A percentile compares a stretch with the other conserved stretches of the same genome.
These are phyloP conservation scores for Paraglomus occultum DNA, from an alignment of 192 early-diverging fungal species.

Conservation along the genomic window DNA sequence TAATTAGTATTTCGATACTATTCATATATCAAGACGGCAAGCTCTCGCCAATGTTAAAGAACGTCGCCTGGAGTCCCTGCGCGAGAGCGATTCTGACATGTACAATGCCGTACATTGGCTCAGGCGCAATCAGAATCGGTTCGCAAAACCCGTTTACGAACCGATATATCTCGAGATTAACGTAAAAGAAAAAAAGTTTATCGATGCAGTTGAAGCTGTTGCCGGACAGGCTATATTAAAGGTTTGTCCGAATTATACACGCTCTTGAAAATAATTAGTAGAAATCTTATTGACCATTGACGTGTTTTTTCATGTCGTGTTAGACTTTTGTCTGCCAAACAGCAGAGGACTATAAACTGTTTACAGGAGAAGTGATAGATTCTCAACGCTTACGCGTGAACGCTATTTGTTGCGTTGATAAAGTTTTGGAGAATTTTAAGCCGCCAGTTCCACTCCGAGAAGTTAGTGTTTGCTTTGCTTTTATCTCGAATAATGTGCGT, in stretches of 20 bases:
- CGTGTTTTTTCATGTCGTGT: neutral
- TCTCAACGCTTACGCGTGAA: conserved; percentile 56
- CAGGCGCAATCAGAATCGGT: conserved; percentile 56
- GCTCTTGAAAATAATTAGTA: conserved; percentile 6
- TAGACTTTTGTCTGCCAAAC: conserved; percentile 80
- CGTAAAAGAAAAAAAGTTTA: conserved; percentile 60
- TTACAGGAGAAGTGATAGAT: conserved; percentile 69
- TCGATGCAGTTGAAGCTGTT: conserved; percentile 62
- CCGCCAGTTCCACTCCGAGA: conserved; percentile 34
- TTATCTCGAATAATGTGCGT: too few relatives aligned
- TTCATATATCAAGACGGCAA: conserved; percentile 44
- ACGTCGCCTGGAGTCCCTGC: conserved; percentile 54
- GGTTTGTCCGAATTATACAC: neutral
- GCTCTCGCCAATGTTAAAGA: conserved; percentile 58
- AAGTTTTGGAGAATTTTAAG: conserved; percentile 33
- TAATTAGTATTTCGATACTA: neutral
- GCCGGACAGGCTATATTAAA: neutral
- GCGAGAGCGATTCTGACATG: conserved; percentile 48
- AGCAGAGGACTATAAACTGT: conserved; percentile 70
- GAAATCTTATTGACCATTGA: neutral
- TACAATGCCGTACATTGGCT: conserved; percentile 70
- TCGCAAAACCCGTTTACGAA: conserved; percentile 68
- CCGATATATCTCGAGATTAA: conserved; percentile 74
- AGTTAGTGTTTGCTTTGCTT: conserved; percentile 13
- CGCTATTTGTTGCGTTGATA: conserved; percentile 47